Percentiles rank a stretch among this genome's conserved stretches.
These are phyloP conservation scores for Xerocomus brunneocitrinus DNA, from an alignment of 768 basidiomycete genomes.

Conservation along the genomic window DNA sequence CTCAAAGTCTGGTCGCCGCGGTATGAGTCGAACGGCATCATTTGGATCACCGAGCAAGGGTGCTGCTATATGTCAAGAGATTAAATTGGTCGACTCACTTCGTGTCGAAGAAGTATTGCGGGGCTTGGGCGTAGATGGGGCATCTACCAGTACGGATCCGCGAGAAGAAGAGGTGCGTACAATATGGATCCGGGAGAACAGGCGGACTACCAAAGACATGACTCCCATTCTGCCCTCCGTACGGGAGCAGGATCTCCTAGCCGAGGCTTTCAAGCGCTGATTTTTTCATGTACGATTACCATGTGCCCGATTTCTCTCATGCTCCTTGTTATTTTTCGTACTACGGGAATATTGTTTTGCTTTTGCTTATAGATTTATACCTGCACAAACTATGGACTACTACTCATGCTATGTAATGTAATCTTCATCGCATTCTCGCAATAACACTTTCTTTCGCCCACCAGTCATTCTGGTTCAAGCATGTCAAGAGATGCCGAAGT, in stretches of 20 bases:
- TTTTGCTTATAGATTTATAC: slow-evolving; percentile 26
- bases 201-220: slow-evolving; percentile 35
- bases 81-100: slow-evolving; percentile 54
- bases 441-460: slow-evolving; percentile 36
- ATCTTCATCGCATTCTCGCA: slow-evolving; percentile 6
- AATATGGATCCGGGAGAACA: slow-evolving; percentile 40
- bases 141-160: slow-evolving; percentile 27
- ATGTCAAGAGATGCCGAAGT: slow-evolving; percentile 50
- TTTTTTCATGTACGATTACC: slow-evolving; percentile 1
- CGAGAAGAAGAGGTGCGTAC: slow-evolving; percentile 41
- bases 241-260: slow-evolving; percentile 20
- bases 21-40: slow-evolving; percentile 54
- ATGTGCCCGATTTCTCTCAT: slow-evolving; percentile 10
- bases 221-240: slow-evolving; percentile 16
- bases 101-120: slow-evolving; percentile 67
- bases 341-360: slow-evolving; percentile 5
- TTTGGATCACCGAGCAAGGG: slow-evolving; percentile 39
- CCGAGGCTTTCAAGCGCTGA: slow-evolving; percentile 34
- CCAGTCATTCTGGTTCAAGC: slow-evolving; percentile 55
- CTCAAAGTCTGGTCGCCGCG: slow-evolving; percentile 46
- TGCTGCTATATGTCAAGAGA: slow-evolving; percentile 38
- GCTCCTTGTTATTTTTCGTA: slow-evolving; percentile 5
- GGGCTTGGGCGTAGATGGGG: slow-evolving; percentile 46
- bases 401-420: slow-evolving; percentile 4
- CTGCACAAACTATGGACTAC: slow-evolving; percentile 1